These are phyloP conservation scores for Apophysomyces variabilis DNA, from an alignment of 371 early-diverging fungal genomes.

Conservation along the genomic window DNA sequence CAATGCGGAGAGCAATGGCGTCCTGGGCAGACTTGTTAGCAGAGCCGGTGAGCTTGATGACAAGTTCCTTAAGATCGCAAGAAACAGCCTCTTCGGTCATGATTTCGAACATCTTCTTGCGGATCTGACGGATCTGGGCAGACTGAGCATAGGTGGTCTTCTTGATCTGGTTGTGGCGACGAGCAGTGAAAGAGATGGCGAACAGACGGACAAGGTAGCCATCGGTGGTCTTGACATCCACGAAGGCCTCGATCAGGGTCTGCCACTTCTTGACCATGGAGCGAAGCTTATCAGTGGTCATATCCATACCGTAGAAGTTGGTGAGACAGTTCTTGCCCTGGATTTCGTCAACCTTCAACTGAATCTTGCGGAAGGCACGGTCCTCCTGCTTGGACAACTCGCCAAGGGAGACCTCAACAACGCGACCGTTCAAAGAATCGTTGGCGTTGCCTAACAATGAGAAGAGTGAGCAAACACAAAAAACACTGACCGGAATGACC, in stretches of 20 bases:
- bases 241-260: slow-evolving; percentile 98
- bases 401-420: slow-evolving; percentile 97
- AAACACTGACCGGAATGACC: not conserved
- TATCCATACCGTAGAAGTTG: slow-evolving; percentile 99
- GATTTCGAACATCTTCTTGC: slow-evolving; percentile 99
- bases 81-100: slow-evolving; percentile 90
- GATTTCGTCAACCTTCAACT: slow-evolving; percentile 98
- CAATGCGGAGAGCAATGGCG: slow-evolving; percentile 95
- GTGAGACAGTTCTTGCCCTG: slow-evolving; percentile 99
- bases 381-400: slow-evolving; percentile 98
- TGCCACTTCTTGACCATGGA: slow-evolving; percentile 99
- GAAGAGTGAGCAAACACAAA: not conserved
- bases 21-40: slow-evolving; percentile 63
- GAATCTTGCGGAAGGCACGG: slow-evolving; percentile 97
- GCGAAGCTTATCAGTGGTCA: slow-evolving; percentile 99
- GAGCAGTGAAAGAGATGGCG: slow-evolving; percentile 98
- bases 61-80: slow-evolving; percentile 96
- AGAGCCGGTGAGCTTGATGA: slow-evolving; percentile 91
- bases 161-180: slow-evolving; percentile 93
- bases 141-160: slow-evolving; percentile 99
- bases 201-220: slow-evolving; percentile 99
- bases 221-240: slow-evolving; percentile 99
- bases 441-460: slow-evolving; percentile 84
- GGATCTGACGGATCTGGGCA: slow-evolving; percentile 98
- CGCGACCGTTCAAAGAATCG: slow-evolving; percentile 97